These are phyloP conservation scores for Cryphonectria nitschkei DNA, from an alignment of 2,329 filamentous ascomycete species.

Conservation along the genomic window DNA sequence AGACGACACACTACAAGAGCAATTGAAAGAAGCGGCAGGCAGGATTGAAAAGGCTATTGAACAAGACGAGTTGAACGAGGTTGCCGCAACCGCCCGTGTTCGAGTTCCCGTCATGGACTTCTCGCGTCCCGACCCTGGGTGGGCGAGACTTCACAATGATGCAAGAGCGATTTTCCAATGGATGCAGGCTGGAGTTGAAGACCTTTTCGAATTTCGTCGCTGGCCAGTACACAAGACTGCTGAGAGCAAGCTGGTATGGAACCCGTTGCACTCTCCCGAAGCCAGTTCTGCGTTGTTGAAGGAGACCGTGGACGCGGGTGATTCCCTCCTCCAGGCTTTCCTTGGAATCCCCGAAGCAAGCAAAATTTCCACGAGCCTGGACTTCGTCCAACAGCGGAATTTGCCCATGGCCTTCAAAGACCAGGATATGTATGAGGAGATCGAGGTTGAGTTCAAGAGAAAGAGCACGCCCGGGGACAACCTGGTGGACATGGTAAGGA, in stretches of 20 bases:
- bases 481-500: slow-evolving; percentile 1
- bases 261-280: slow-evolving; percentile 24
- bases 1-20: slow-evolving; percentile 9
- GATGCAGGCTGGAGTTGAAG: slow-evolving; percentile 29
- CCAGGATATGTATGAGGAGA: slow-evolving; percentile 32
- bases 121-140: slow-evolving; percentile 33
- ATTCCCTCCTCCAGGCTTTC: slow-evolving; percentile 26
- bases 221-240: slow-evolving; percentile 33
- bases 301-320: slow-evolving; percentile 32
- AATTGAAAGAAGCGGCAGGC: slow-evolving; percentile 28
- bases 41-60: slow-evolving; percentile 32
- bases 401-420: slow-evolving; percentile 30
- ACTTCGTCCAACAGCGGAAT: slow-evolving; percentile 33
- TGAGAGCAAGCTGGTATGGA: slow-evolving; percentile 36
- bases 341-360: slow-evolving; percentile 19
- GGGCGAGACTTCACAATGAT: slow-evolving; percentile 31
- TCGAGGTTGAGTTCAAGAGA: slow-evolving; percentile 18
- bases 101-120: slow-evolving; percentile 38
- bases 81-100: slow-evolving; percentile 35
- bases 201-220: slow-evolving; percentile 31
- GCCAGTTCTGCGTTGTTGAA: not conserved
- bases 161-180: slow-evolving; percentile 31
- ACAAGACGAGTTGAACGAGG: slow-evolving; percentile 36
- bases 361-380: slow-evolving; percentile 31
- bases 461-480: not conserved